Percentiles rank a stretch among this genome's conserved stretches.
These are phyloP conservation scores for Sporothrix humicola DNA, from an alignment of 2,329 filamentous ascomycete species.

Conservation along the genomic window DNA sequence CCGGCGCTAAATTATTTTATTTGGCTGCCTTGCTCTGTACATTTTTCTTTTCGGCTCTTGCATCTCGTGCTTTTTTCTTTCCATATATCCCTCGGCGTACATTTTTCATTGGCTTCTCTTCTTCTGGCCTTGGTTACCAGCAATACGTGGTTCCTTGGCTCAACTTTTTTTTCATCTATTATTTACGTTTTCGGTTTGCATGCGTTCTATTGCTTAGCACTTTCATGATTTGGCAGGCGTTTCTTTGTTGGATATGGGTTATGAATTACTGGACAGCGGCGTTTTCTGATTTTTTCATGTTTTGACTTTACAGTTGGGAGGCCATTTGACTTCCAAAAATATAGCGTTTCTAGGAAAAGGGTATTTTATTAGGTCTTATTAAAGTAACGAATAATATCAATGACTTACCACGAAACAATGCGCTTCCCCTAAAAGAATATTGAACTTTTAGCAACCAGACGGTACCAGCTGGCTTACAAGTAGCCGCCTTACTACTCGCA, in stretches of 20 bases:
- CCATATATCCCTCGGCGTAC: constrained; percentile 26
- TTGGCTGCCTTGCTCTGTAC: background rate
- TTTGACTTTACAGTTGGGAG: background rate
- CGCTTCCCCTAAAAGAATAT: background rate
- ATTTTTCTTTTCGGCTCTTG: background rate
- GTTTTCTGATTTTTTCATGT: too few species aligned
- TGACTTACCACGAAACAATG: background rate
- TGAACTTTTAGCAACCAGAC: background rate
- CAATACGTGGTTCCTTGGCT: too few species aligned
- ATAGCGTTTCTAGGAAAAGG: background rate
- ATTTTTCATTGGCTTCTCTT: constrained; percentile 5
- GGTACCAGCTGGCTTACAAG: background rate
- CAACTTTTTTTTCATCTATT: too few species aligned
- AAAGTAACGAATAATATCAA: constrained; percentile 20
- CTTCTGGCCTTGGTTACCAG: background rate
- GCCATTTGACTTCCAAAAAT: background rate
- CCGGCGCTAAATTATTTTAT: background rate
- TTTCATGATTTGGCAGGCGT: too few species aligned
- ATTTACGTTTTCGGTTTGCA: too few species aligned
- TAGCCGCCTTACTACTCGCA: too few species aligned
- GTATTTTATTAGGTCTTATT: background rate
- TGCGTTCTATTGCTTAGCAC: too few species aligned
- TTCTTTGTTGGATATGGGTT: too few species aligned
- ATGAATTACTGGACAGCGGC: too few species aligned
- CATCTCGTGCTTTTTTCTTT: background rate